These are phyloP conservation scores for Botrytis squamosa DNA, from an alignment of 2,329 filamentous ascomycete species.

Conservation along the genomic window DNA sequence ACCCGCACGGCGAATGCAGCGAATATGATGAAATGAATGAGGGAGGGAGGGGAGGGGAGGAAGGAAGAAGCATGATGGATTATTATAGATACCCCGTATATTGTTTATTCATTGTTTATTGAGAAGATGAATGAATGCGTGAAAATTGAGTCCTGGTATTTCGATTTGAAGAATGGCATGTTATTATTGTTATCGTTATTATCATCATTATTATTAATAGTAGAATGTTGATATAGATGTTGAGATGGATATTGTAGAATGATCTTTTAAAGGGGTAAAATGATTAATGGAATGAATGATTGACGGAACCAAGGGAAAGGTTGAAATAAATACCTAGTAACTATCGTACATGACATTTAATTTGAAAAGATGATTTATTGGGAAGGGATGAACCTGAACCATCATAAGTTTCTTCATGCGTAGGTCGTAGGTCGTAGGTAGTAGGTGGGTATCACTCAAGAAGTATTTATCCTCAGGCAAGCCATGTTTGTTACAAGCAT, in stretches of 20 bases:
- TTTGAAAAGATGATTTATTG: not conserved
- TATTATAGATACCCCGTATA: not conserved
- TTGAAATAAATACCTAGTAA: not conserved
- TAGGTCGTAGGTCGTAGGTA: no score
- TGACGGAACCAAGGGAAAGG: not conserved
- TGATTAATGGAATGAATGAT: not conserved
- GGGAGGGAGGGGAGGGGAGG: no score
- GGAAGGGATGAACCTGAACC: slow-evolving; percentile 11
- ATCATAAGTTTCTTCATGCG: slow-evolving; percentile 14
- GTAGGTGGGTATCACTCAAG: not conserved
- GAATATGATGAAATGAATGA: slow-evolving; percentile 35
- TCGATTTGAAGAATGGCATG: not conserved
- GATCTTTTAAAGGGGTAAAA: not conserved
- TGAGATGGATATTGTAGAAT: not conserved
- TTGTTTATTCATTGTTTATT: not conserved
- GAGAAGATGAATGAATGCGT: not conserved
- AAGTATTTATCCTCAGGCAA: not conserved
- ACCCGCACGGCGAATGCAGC: slow-evolving; percentile 45
- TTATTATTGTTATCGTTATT: not conserved
- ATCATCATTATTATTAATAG: not conserved
- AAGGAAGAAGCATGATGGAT: not conserved
- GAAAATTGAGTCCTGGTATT: not conserved
- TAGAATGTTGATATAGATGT: not conserved
- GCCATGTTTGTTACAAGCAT: not conserved
- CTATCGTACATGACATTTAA: not conserved